Evolutionary conservation across 2,329 filamentous ascomycete genomes (phyloP), one percentile per base, ranked within the genome.

Genomic region (Neopestalotiopsis rosae): DNA sequence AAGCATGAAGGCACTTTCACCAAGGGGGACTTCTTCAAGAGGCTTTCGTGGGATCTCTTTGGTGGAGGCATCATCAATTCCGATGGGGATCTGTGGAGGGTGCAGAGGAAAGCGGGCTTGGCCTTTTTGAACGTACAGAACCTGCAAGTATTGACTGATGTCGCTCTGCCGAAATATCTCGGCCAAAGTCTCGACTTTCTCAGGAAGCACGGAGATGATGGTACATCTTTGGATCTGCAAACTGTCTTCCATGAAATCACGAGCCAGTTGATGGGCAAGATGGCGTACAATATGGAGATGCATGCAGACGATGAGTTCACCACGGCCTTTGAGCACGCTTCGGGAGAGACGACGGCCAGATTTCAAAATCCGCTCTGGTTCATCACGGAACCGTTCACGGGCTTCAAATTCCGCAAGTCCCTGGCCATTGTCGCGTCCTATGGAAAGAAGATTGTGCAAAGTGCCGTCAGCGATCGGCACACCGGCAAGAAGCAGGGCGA

Each of bases 241-340:
- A 81, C 79, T n/a, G 80, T 89, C 1, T 86, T 91, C 61, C 87
- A 90, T 66, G 89, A 91, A 74, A 85, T 91, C 61, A 92, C 89
- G 1, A 91, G 89, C 28, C 84, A 88, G 69, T 75, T 91, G 30
- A 91, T 92, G 87, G 90, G 89, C n/a, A 85, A 85, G 70, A 90
- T 91, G 87, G 90, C 90, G 14, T 92, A 91, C 72, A 87, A 89
- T 74, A 91, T 91, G 88, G 88, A 91, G 72, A 90, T 91, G 82
- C 87, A 88, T 73, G 84, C 87, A 62, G 83, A 86, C 40, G 87
- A 91, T 69, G 84, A 86, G 2, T 91, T 92, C 75, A 87, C 87
- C 4, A 71, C 82, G 65, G 86, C 88, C 0, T 91, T 92, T 73
- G 89, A 91, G 71, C 84, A 87, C 71, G 89, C 89, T 2, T 91